phyloP scores from a whole-genome alignment of 1,139 yeast genomes.

The Nematodospora anomalae region DNA sequence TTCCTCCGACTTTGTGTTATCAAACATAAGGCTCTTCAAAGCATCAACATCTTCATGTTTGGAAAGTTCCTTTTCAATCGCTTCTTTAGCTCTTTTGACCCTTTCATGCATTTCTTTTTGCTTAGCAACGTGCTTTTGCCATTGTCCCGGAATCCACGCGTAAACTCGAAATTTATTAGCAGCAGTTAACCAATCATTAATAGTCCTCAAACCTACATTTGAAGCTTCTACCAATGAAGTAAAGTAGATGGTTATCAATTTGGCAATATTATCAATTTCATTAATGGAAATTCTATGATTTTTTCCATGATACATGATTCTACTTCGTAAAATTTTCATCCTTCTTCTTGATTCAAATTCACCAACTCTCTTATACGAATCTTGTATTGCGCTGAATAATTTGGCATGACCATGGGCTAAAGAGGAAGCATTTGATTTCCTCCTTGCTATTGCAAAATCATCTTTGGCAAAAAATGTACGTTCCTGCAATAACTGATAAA shows the following conservation, averaged over 20 bases:
- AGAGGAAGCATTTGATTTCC: constrained; percentile 17
- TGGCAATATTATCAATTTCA: constrained; percentile 30
- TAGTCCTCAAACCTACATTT: constrained; percentile 19
- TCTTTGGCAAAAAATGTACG: constrained; percentile 22
- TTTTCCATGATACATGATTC: constrained; percentile 21
- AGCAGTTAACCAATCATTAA: constrained; percentile 28
- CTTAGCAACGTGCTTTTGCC: constrained; percentile 15
- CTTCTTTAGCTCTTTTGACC: constrained; percentile 15
- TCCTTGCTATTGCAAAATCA: constrained; percentile 17
- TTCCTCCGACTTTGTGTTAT: constrained; percentile 24
- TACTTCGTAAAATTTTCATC: constrained; percentile 21
- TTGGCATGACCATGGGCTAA: constrained; percentile 21
- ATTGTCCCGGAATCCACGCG: constrained; percentile 19
- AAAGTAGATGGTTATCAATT: constrained; percentile 20
- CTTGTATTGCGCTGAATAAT: constrained; percentile 27
- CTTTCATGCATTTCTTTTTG: constrained; percentile 21
- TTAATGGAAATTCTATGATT: constrained; percentile 17
- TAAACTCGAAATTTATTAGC: constrained; percentile 33
- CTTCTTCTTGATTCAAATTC: constrained; percentile 28
- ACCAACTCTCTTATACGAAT: constrained; percentile 34
- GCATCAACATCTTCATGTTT: constrained; percentile 16
- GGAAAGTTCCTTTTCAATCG: constrained; percentile 12
- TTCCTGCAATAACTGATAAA: constrained; percentile 32
- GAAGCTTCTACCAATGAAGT: constrained; percentile 20
- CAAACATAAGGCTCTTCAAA: constrained; percentile 18